These are phyloP conservation scores for Eucalyptus curtisii DNA, from an alignment of 345 rosid genomes.

Conservation along the genomic window DNA sequence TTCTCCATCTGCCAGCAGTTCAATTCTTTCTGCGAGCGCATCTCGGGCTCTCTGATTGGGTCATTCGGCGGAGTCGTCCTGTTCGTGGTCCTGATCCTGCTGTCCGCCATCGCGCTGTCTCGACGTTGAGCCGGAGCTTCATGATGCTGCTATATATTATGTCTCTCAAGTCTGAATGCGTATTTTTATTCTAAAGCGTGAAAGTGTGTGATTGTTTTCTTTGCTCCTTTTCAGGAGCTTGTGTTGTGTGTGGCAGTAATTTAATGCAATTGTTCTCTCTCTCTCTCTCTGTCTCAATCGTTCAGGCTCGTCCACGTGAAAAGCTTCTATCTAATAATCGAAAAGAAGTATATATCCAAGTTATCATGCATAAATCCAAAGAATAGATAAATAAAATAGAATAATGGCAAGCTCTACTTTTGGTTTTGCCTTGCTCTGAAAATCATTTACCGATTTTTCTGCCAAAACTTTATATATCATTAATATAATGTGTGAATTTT, in stretches of 20 bases:
- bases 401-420: neutral
- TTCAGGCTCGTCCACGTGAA: neutral
- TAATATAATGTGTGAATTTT: too few species aligned
- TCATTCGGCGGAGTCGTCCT: slow-evolving; percentile 34
- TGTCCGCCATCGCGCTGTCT: slow-evolving; percentile 45
- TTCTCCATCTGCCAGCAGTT: slow-evolving; percentile 63
- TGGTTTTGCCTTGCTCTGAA: neutral
- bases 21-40: slow-evolving; percentile 70
- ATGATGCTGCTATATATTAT: neutral
- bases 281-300: neutral
- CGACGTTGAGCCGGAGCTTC: slow-evolving; percentile 11
- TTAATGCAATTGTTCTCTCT: neutral
- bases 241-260: neutral
- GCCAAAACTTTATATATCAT: neutral
- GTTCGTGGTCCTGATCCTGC: slow-evolving; percentile 29
- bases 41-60: slow-evolving; percentile 65
- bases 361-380: neutral
- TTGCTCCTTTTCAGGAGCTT: neutral
- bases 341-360: neutral
- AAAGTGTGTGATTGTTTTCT: neutral
- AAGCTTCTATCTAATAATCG: neutral
- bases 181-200: neutral
- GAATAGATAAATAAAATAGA: neutral
- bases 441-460: neutral
- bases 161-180: neutral